Evolutionary conservation across 108 stramenopile species (phyloP), one percentile per base, ranked within the genome.

Genomic region (Skeletonema marinoi): DNA sequence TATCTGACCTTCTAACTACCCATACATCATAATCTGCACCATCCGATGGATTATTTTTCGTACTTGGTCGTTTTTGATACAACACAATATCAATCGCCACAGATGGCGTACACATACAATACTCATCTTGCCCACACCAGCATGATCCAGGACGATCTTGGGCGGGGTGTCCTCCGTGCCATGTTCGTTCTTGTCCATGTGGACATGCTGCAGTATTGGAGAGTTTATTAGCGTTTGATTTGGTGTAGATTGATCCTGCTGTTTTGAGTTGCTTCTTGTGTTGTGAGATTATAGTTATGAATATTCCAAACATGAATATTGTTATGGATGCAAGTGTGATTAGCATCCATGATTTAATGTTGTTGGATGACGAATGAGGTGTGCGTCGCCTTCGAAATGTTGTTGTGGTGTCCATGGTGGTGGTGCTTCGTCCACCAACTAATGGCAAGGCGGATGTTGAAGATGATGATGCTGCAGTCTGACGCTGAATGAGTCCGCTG

Each of bases 101-200:
- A 50, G 87, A 87, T 21, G 96, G 96, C 16, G 94, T 93, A 69
- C 96, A 97, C 89, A 92, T 84, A 63, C 93, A 94, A 73, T 92
- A 94, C 25, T 72, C 68, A 75, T 92, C 89, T 5, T 77, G 81
- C 48, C 88, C 82, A 60, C 94, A 95, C 87, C 88, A 92, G 73
- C 92, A 95, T 3, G 88, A 86, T 71, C 94, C 92, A 46, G 78
- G 32, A 54, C 78, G 77, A 60, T 73, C 56, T 68, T 67, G 61
- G 21, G 75, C 82, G 3, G 82, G 82, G 70, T 83, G 82, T 7
- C 82, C 82, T 63, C 82, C 82, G 63, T 83, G 82, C 82, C 82
- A 83, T 62, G 70, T 82, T 31, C 54, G 68, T 29, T 82, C 68
- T 19, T 75, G 31, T 48, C 73, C 67, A 29, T 70, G 48, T 33